Conservation (phyloP, 352 stramenopile species). For the Globisporangium parvum region DNA sequence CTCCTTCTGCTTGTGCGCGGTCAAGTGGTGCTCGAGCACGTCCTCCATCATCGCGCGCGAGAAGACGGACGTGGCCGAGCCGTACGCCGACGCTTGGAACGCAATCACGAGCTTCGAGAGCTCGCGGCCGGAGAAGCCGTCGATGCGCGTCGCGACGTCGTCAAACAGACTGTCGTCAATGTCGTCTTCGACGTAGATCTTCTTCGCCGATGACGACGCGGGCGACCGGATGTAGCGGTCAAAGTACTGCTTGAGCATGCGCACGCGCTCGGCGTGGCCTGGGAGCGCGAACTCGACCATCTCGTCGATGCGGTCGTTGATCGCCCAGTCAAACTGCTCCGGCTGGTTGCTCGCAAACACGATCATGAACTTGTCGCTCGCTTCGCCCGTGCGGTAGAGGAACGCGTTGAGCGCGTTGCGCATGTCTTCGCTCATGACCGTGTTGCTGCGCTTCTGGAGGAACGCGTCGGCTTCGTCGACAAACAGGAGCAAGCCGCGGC, state of each 20-base stretch:
- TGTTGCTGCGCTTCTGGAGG: constrained; percentile 94
- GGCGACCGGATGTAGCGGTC: constrained; percentile 94
- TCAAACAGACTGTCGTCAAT: constrained; percentile 93
- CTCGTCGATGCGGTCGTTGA: constrained; percentile 99
- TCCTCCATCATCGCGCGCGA: constrained; percentile 92
- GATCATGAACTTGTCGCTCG: constrained; percentile 99
- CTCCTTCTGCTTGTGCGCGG: constrained; percentile 91
- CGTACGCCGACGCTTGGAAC: constrained; percentile 98
- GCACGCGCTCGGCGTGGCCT: constrained; percentile 90
- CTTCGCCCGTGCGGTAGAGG: constrained; percentile 96
- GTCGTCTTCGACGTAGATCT: constrained; percentile 86
- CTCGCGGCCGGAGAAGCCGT: constrained; percentile 98
- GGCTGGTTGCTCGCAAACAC: constrained; percentile 99
- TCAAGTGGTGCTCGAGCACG: constrained; percentile 92
- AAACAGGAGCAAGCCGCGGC: constrained; percentile 96
- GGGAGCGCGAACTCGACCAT: constrained; percentile 97
- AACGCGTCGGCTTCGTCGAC: constrained; percentile 99
- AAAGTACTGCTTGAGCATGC: constrained; percentile 98
- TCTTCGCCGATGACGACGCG: constrained; percentile 79
- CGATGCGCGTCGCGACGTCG: constrained; percentile 87
- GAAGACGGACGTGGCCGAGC: constrained; percentile 91
- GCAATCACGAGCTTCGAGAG: constrained; percentile 99
- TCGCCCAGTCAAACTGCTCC: constrained; percentile 97
- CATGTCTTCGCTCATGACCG: constrained; percentile 95
- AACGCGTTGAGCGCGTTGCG: constrained; percentile 99